phyloP scores from a whole-genome alignment of 805 yeast species.

The Teunomyces gatunensis region DNA sequence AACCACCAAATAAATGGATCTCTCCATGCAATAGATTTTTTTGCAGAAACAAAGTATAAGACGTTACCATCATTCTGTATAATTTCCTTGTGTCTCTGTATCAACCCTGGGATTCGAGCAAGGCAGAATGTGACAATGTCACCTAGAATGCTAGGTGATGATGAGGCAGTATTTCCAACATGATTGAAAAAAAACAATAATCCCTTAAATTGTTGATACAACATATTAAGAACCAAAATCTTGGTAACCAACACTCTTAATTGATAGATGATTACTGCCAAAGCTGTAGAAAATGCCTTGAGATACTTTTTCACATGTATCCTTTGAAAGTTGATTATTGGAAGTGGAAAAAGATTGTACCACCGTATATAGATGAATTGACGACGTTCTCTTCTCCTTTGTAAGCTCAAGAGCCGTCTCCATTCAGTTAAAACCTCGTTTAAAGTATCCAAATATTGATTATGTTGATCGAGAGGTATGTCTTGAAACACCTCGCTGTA shows the following conservation, averaged over 20 bases:
- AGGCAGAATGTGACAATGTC: background rate
- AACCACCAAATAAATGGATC: background rate
- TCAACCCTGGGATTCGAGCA: background rate
- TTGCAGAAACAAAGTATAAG: background rate
- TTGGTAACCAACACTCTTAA: background rate
- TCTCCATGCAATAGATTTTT: background rate
- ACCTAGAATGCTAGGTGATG: background rate
- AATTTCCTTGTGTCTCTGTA: background rate
- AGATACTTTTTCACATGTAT: background rate
- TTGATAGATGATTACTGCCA: background rate
- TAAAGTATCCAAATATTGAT: background rate
- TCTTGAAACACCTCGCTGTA: background rate
- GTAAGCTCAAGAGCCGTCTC: background rate
- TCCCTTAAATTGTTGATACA: background rate
- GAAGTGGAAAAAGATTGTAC: background rate
- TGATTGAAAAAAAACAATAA: background rate
- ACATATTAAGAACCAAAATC: background rate
- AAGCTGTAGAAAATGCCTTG: background rate
- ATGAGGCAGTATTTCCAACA: background rate
- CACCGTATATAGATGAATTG: background rate
- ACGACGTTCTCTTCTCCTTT: background rate
- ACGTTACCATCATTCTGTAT: background rate
- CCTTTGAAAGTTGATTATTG: background rate
- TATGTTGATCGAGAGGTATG: background rate
- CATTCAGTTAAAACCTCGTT: background rate